Evolutionary conservation across 1,139 yeast genomes (phyloP), one percentile per base, ranked within the genome.

Genomic region (Geotrichum citri-aurantii): DNA sequence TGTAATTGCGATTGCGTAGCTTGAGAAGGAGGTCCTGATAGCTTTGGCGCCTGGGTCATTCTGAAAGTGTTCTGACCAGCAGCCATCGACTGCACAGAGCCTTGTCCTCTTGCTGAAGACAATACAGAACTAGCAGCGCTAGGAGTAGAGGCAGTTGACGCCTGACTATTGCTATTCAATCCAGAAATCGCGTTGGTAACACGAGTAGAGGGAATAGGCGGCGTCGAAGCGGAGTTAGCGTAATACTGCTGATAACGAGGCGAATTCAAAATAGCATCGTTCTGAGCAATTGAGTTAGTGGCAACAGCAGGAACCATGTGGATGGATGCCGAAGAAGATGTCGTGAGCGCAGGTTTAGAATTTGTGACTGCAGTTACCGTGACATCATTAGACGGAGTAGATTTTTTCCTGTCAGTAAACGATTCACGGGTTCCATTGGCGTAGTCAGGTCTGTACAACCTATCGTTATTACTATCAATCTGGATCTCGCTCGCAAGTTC

Each of bases 401-500:
- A 37, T n/a, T 31, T 40, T 19, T 42, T 50, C 26, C 50, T 46
- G 23, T 42, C 57, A 12, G 54, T 47, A 17, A 31, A 54, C 4
- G 63, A 58, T 50, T 59, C 66, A 27, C 63, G 55, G 5, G 64
- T 61, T 62, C 63, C 59, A 27, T 50, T 57, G n/a, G 68, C 59
- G 52, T 65, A 65, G 44, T 63, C 61, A 8, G 68, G 65, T 19
- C 63, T 62, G 37, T 63, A 62, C 49, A 57, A 59, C 4, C 57
- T 57, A 33, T 60, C 59, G 48, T 63, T 61, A 17, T 54, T 50
- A 47, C 67, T 54, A 31, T 68, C 67, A 55, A 81, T 69, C 60
- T 79, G 77, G 55, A 80, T 80, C 67, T 81, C 83, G 64, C 83
- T 77, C 8, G 84, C 85, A 60, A 81, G 69, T 63, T 80, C 84